Conservation (phyloP, 2,329 filamentous ascomycete genomes). For the Zelopaecilomyces penicillatus region DNA sequence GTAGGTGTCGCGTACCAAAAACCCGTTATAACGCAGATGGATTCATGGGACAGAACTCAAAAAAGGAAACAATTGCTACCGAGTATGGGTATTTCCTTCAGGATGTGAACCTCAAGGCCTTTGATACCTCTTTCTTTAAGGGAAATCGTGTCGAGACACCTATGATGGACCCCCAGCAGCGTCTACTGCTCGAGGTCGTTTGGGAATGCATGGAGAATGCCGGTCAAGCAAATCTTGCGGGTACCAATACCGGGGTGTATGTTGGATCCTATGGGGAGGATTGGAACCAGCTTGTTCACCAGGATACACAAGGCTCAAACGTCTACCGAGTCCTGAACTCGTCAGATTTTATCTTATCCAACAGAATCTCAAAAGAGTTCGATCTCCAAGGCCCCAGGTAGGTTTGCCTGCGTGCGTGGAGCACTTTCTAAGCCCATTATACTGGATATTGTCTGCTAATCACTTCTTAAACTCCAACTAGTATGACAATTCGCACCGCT, state of each 20-base stretch:
- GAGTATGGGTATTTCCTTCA: conserved; percentile 19
- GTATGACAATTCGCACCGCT: too few species aligned
- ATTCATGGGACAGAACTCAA: conserved; percentile 10
- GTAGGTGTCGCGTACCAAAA: conserved; percentile 16
- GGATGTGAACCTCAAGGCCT: conserved; percentile 3
- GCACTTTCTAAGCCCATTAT: not conserved
- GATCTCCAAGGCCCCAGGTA: conserved; percentile 9
- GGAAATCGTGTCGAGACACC: conserved; percentile 12
- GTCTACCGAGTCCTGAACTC: conserved; percentile 8
- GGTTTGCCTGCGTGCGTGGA: not conserved
- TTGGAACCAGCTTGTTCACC: conserved; percentile 3
- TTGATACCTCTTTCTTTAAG: conserved; percentile 20
- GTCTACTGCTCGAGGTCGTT: conserved; percentile 19
- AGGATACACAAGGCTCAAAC: not conserved
- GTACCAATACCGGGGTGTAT: conserved; percentile 3
- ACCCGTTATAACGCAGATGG: conserved; percentile 18
- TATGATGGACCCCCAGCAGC: conserved; percentile 20
- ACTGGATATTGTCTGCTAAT: not conserved
- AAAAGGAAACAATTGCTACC: conserved; percentile 6
- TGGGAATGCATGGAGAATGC: conserved; percentile 16
- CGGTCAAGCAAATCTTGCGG: not conserved
- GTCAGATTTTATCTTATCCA: conserved; percentile 14
- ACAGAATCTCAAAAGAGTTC: conserved; percentile 14
- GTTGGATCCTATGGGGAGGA: conserved; percentile 6
- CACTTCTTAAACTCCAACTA: not conserved